Base-by-base conservation (phyloP, 2,329 filamentous ascomycete genomes). In the Exophiala sideris region DNA sequence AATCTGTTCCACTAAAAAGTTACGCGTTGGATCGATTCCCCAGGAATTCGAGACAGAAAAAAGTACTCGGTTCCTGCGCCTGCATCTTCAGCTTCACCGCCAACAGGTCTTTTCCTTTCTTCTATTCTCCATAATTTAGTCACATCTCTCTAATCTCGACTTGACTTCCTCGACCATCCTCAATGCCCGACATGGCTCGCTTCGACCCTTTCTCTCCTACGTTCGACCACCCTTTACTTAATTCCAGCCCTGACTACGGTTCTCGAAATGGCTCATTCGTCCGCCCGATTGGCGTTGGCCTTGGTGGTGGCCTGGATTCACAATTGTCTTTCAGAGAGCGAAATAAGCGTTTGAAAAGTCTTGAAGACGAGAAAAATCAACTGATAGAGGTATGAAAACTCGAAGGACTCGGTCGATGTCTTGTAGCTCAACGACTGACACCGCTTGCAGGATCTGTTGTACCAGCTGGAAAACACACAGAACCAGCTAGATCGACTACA, bases 351-450 rank as follows among this genome's bases (percentile, higher is more conserved):
- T 58, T 78, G 50, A 70, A 70, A 50, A 63, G 68, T 24, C 63
- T 75, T 53, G 76, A 78, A 58, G 68, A 76, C 44, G 70, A 70
- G 50, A 78, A 76, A 60, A 73, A 77, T 63, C 68, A 69, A 47
- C 66, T 78, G 41, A 77, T 78, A 56, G 73, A 77, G 67, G 76
- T 78, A 68, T 48, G 49, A 48, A 38, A 35, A 24, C 18, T 33
- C 24, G 10, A 21, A 24, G 18, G 21, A 18, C 33, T 56, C 51
- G 52, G 45, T 24, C 39, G 39, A 18, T 40, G 48, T 41, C 29
- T 21, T 18, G 16, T 41, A 45, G 32, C 46, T 20, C 18, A 12
- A 20, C 32, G n/a, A 36, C 47, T 47, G 47, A 38, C 8, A 32
- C 14, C 21, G 6, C 21, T 50, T 52, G 14, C 62, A 77, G 76